A percentile compares a stretch with the other conserved stretches of the same genome.
These are phyloP conservation scores for Poa pratensis DNA, from an alignment of 176 grass and related monocot genomes.

Conservation along the genomic window DNA sequence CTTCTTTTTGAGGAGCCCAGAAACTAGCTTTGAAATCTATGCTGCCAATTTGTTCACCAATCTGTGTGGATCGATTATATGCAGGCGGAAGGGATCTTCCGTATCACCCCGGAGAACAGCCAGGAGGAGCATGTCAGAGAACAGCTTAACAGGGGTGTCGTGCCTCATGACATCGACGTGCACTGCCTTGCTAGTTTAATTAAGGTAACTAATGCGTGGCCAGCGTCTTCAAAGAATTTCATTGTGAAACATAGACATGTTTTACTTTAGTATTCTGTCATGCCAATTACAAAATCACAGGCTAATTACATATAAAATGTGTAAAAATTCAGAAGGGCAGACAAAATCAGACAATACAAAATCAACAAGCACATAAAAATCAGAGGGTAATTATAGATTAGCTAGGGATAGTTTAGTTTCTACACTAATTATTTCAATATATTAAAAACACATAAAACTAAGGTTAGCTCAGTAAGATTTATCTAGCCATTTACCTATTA, in stretches of 20 bases:
- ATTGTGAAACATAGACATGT: neutral
- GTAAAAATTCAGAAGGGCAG: neutral
- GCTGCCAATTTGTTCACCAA: neutral
- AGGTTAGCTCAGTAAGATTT: too few relatives aligned
- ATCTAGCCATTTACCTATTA: too few relatives aligned
- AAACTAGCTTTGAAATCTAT: neutral
- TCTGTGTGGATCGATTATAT: conserved; percentile 29
- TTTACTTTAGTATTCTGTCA: neutral
- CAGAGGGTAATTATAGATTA: neutral
- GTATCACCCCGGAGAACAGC: conserved; percentile 50
- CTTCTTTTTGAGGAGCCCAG: neutral
- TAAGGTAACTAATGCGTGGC: conserved; percentile 57
- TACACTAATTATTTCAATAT: too few relatives aligned
- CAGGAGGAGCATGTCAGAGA: conserved; percentile 92
- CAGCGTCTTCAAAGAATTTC: neutral
- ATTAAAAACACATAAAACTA: too few relatives aligned
- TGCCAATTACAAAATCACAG: neutral
- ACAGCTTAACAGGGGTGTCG: conserved; percentile 82
- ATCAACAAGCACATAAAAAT: neutral
- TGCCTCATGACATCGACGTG: conserved; percentile 85
- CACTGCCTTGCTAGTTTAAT: conserved; percentile 92
- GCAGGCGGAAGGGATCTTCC: conserved; percentile 89
- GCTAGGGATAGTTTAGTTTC: neutral
- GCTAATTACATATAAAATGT: neutral
- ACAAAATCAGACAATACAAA: neutral